Evolutionary conservation across 257 asterid genomes (phyloP), one percentile per base, ranked within the genome.

Genomic region (Solanum clarkiae): DNA sequence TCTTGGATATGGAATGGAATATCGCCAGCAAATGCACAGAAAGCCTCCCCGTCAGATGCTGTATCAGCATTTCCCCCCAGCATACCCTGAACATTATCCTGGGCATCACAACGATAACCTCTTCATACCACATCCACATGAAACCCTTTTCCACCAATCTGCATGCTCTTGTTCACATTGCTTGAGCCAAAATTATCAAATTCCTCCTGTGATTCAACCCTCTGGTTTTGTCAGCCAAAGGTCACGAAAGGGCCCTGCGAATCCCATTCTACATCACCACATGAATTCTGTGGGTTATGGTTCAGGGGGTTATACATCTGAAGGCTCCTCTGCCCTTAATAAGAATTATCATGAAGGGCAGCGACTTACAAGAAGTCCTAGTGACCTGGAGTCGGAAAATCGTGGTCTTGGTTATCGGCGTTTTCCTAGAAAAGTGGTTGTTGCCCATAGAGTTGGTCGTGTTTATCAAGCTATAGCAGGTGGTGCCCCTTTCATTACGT

Each of bases 401-500:
- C 90, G 87, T 69, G 92, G 94, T 84, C 90, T 90, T 80, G 90
- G 86, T 84, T 88, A 85, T 85, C 92, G 82, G 65, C 92, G 88
- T 36, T 74, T 32, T 84, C 88, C 95, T 7, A 92, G 92, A 80
- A 91, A 90, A 87, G 81, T 89, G 84, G 90, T 85, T 56, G 90
- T 87, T 10, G 66, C 90, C 81, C 91, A 83, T 53, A 90, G 90
- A 80, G 84, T 87, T 55, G 92, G 88, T 62, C 89, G 84, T 18
- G 84, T 87, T 72, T 84, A 85, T 86, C 86, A 86, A 87, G 93
- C 99, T 49, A 81, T 96, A 63, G 94, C 95, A 45, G 98, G 99
- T 63, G 99, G 98, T 57, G 97, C 99, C 77, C 99, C 99, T 7
- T 92, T 95, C 40, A 81, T 95, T 85, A 87, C 96, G n/a, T 96